phyloP scores from a whole-genome alignment of 1,284 basidiomycete genomes.

The Irpex sp. region DNA sequence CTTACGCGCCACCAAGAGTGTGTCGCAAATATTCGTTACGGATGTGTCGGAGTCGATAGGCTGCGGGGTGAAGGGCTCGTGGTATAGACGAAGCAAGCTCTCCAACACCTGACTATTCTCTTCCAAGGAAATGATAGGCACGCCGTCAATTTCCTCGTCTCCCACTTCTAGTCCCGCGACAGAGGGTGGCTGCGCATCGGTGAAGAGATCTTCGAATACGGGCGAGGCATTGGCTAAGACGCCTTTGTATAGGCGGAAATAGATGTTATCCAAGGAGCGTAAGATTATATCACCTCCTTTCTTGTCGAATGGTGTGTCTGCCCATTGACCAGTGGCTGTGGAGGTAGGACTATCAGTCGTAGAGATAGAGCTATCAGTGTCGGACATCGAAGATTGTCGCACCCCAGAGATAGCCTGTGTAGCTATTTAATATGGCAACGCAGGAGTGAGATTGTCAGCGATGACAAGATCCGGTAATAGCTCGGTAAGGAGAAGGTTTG shows the following conservation, averaged over 20 bases:
- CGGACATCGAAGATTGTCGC: no score
- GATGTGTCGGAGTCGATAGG: neutral
- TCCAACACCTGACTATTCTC: constrained; percentile 5
- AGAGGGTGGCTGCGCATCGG: neutral
- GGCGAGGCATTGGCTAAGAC: constrained; percentile 16
- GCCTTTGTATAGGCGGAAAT: constrained; percentile 14
- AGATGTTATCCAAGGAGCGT: constrained; percentile 14
- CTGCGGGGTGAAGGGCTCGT: neutral
- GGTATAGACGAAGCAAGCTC: constrained; percentile 7
- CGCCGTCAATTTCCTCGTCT: neutral
- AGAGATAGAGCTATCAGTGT: no score
- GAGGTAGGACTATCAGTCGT: no score
- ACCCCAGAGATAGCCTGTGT: no score
- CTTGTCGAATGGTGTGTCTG: neutral
- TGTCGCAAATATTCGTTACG: neutral
- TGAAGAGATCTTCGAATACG: constrained; percentile 17
- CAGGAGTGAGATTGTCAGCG: no score
- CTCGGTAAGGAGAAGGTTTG: no score
- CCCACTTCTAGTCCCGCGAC: neutral
- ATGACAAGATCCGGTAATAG: no score
- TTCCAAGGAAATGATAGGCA: constrained; percentile 4
- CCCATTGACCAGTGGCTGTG: neutral
- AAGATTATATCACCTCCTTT: constrained; percentile 14
- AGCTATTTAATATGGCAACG: no score
- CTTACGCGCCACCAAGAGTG: neutral